These are phyloP conservation scores for Omphalotus guepiniiformis DNA, from an alignment of 768 basidiomycete genomes.

Conservation along the genomic window DNA sequence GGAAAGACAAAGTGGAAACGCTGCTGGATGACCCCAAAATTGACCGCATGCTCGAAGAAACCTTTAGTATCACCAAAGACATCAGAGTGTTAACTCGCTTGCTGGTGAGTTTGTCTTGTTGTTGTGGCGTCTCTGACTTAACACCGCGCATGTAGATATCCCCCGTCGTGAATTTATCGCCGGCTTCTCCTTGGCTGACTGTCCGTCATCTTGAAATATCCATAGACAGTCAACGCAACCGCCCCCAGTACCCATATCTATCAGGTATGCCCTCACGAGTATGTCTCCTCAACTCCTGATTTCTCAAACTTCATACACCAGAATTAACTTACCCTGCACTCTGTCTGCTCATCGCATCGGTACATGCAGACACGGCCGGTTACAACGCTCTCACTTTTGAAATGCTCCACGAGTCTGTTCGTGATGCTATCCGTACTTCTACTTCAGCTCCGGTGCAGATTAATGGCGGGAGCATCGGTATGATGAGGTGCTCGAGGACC, in stretches of 20 bases:
- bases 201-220: conserved; percentile 38
- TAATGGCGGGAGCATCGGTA: conserved; percentile 71
- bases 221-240: conserved; percentile 49
- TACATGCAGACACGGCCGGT: conserved; percentile 73
- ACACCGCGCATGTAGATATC: conserved; percentile 31
- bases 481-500: conserved; percentile 60
- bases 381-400: conserved; percentile 86
- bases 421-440: conserved; percentile 68
- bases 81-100: conserved; percentile 53
- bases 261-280: conserved; percentile 38
- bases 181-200: conserved; percentile 51
- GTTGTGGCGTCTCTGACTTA: conserved; percentile 1
- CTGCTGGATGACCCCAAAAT: conserved; percentile 51
- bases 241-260: conserved; percentile 48
- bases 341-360: conserved; percentile 81
- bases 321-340: conserved; percentile 74
- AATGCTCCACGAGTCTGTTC: conserved; percentile 80
- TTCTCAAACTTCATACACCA: conserved; percentile 23
- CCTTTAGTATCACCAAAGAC: conserved; percentile 59
- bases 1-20: conserved; percentile 52
- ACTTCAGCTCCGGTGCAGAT: conserved; percentile 71
- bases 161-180: conserved; percentile 41
- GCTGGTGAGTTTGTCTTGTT: conserved; percentile 42
- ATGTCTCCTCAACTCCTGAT: neutral
- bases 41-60: conserved; percentile 46